phyloP scores from a whole-genome alignment of 495 filamentous ascomycete species.

The Neurospora intermedia region DNA sequence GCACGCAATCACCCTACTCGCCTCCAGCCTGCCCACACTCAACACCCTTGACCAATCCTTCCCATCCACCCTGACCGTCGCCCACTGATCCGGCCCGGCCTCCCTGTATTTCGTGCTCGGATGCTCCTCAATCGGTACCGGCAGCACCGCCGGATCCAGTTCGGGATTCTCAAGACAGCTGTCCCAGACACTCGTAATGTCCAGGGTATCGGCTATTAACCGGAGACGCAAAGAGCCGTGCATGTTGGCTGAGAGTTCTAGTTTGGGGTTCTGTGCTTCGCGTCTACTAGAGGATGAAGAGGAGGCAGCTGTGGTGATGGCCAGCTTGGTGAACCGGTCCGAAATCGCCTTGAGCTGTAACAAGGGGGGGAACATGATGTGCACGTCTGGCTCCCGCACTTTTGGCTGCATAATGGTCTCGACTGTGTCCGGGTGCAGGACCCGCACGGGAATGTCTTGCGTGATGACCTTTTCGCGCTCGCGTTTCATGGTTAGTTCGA shows the following conservation, averaged over 20 bases:
- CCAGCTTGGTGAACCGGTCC: slow-evolving; percentile 84
- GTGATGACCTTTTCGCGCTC: slow-evolving; percentile 81
- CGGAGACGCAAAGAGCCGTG: slow-evolving; percentile 71
- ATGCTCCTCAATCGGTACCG: slow-evolving; percentile 55
- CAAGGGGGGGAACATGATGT: slow-evolving; percentile 79
- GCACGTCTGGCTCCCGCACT: slow-evolving; percentile 84
- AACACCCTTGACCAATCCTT: slow-evolving; percentile 75
- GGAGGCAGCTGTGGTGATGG: slow-evolving; percentile 26
- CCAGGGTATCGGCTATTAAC: slow-evolving; percentile 66
- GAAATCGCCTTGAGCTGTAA: slow-evolving; percentile 80
- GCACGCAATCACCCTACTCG: slow-evolving; percentile 77
- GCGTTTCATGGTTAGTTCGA: slow-evolving; percentile 38
- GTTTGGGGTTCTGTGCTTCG: slow-evolving; percentile 40
- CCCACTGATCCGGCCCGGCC: slow-evolving; percentile 58
- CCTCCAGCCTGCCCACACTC: slow-evolving; percentile 79
- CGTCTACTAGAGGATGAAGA: slow-evolving; percentile 2
- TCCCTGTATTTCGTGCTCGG: slow-evolving; percentile 61
- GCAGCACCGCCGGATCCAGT: slow-evolving; percentile 61
- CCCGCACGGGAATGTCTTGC: slow-evolving; percentile 91
- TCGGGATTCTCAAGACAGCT: slow-evolving; percentile 67
- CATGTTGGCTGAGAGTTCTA: slow-evolving; percentile 83
- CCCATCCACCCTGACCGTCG: slow-evolving; percentile 79
- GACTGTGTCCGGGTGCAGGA: slow-evolving; percentile 68
- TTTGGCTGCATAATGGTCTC: slow-evolving; percentile 81
- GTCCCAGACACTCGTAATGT: slow-evolving; percentile 72